Percentiles rank a stretch among this genome's conserved stretches.
phyloP scores from a whole-genome alignment of 352 stramenopile species.

The Pythium folliculosum region DNA sequence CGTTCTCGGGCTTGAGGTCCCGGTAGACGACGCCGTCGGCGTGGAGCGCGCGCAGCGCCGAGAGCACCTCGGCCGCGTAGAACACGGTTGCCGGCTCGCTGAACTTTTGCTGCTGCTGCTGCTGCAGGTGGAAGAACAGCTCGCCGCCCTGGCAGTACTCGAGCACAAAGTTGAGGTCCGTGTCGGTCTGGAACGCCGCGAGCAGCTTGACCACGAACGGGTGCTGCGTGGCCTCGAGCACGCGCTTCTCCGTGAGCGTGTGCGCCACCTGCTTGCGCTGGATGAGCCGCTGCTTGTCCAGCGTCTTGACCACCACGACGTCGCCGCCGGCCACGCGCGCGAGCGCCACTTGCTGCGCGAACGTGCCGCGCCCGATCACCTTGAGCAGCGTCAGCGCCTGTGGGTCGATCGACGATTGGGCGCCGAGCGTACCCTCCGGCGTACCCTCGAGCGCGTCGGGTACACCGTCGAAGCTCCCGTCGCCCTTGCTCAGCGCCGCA shows the following conservation, averaged over 20 bases:
- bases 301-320: slow-evolving; percentile 81
- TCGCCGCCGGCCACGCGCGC: slow-evolving; percentile 44
- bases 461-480: slow-evolving; percentile 2
- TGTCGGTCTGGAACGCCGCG: slow-evolving; percentile 71
- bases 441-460: no score
- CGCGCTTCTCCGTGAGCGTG: slow-evolving; percentile 80
- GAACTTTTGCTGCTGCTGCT: slow-evolving; percentile 73
- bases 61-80: slow-evolving; percentile 78
- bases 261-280: slow-evolving; percentile 78
- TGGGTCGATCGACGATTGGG: slow-evolving; percentile 39
- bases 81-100: slow-evolving; percentile 61
- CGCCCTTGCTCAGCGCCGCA: slow-evolving; percentile 2
- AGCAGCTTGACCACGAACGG: slow-evolving; percentile 82
- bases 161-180: slow-evolving; percentile 82
- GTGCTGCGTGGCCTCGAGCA: slow-evolving; percentile 61
- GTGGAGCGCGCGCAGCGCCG: slow-evolving; percentile 57
- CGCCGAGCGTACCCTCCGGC: slow-evolving; percentile 1
- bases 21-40: slow-evolving; percentile 50
- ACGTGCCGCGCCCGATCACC: slow-evolving; percentile 85
- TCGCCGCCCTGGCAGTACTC: slow-evolving; percentile 85
- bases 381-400: slow-evolving; percentile 80
- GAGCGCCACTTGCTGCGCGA: slow-evolving; percentile 80
- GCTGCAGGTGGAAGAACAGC: slow-evolving; percentile 86
- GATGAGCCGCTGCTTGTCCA: slow-evolving; percentile 76
- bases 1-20: slow-evolving; percentile 81